Conservation (phyloP, 257 asterid genomes). For the Prunella vulgaris region DNA sequence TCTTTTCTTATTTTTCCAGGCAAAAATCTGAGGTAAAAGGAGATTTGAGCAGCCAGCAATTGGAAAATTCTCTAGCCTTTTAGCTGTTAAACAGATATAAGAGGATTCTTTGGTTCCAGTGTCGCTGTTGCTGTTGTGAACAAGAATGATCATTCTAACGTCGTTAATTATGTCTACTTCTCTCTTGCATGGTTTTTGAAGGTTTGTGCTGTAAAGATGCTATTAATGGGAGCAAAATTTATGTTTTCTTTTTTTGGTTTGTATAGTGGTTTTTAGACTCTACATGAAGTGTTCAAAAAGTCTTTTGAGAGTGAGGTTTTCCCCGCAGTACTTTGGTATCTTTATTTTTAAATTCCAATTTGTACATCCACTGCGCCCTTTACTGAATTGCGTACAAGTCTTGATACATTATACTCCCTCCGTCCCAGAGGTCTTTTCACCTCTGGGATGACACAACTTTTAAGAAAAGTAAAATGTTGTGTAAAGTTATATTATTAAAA, state of each 20-base stretch:
- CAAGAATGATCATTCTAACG: constrained; percentile 13
- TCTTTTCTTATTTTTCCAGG: constrained; percentile 36
- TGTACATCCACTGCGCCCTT: constrained; percentile 17
- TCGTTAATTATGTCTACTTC: neutral
- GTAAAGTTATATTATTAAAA: too few species aligned
- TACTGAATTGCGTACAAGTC: neutral
- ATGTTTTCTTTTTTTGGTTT: too few species aligned
- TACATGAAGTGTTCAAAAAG: constrained; percentile 1
- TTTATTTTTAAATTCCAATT: neutral
- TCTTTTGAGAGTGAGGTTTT: neutral
- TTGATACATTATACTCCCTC: too few species aligned
- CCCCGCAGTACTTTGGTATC: neutral
- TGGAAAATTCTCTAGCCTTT: neutral
- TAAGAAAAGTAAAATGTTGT: too few species aligned
- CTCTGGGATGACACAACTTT: too few species aligned
- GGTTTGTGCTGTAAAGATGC: neutral
- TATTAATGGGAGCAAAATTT: neutral
- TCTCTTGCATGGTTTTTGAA: constrained; percentile 14
- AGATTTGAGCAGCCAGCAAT: constrained; percentile 12
- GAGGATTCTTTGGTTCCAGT: constrained; percentile 20
- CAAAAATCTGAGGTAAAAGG: constrained; percentile 12
- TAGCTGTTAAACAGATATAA: constrained; percentile 3
- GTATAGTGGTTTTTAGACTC: neutral
- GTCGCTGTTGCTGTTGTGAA: constrained; percentile 1
- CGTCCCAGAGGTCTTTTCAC: too few species aligned